Conservation (phyloP, 495 filamentous ascomycete genomes). For the Mycothermus thermophilus region DNA sequence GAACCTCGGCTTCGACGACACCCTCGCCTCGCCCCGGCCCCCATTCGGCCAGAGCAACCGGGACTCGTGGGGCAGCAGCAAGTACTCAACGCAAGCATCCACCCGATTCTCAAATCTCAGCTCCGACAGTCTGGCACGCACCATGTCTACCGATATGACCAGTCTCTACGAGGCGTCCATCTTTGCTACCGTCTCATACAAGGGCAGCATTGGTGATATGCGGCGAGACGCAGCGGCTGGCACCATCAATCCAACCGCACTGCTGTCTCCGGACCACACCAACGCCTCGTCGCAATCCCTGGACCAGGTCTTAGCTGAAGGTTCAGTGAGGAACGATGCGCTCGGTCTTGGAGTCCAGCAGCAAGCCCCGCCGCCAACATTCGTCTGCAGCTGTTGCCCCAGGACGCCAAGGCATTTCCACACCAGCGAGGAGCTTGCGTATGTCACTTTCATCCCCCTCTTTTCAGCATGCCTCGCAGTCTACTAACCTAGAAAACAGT, state of each 20-base stretch:
- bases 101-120: slow-evolving; percentile 14
- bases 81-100: slow-evolving; percentile 8
- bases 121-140: slow-evolving; percentile 14
- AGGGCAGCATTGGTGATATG: slow-evolving; percentile 2
- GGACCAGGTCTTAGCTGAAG: slow-evolving; percentile 1
- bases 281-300: slow-evolving; percentile 1
- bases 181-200: slow-evolving; percentile 1
- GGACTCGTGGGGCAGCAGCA: slow-evolving; percentile 12
- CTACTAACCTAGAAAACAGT: slow-evolving; percentile 9
- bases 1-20: background rate
- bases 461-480: background rate
- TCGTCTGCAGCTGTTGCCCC: slow-evolving; percentile 72
- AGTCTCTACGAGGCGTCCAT: slow-evolving; percentile 14
- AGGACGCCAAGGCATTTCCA: slow-evolving; percentile 79
- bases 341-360: background rate
- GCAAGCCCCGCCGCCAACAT: background rate
- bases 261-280: background rate
- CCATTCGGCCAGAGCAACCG: slow-evolving; percentile 3
- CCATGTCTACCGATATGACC: slow-evolving; percentile 14
- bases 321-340: background rate
- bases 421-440: slow-evolving; percentile 57
- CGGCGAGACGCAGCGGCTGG: background rate
- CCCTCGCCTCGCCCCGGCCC: background rate
- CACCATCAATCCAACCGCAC: slow-evolving; percentile 2
- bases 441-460: slow-evolving; percentile 18